Percentiles rank a stretch among this genome's conserved stretches.
Conservation (phyloP, 371 early-diverging fungal species). For the Apophysomyces variabilis region DNA sequence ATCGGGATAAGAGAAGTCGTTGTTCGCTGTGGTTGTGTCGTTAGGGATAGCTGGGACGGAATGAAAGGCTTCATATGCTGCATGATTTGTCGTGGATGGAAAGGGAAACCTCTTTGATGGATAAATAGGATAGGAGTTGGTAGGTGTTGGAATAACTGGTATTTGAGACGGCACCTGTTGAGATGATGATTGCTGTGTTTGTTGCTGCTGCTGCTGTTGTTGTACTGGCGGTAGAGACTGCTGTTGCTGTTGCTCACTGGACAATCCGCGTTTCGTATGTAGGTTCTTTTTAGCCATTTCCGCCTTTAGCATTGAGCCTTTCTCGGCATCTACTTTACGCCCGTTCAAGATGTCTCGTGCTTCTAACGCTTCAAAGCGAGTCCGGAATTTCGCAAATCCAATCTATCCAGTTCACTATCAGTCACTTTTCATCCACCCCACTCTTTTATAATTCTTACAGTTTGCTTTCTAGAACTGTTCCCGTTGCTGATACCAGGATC, state of each 20-base stretch:
- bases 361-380: slow-evolving; percentile 82
- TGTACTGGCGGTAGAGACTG: neutral
- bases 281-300: slow-evolving; percentile 95
- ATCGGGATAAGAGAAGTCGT: slow-evolving; percentile 49
- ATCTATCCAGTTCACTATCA: slow-evolving; percentile 48
- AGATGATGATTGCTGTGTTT: slow-evolving; percentile 2
- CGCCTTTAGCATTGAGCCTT: slow-evolving; percentile 82
- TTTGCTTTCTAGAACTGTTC: slow-evolving; percentile 25
- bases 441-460: slow-evolving; percentile 15
- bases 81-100: slow-evolving; percentile 33
- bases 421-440: neutral
- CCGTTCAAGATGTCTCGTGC: slow-evolving; percentile 86
- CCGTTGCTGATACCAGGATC: slow-evolving; percentile 27
- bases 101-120: slow-evolving; percentile 2
- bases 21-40: slow-evolving; percentile 50
- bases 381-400: slow-evolving; percentile 93
- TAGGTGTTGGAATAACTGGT: slow-evolving; percentile 11
- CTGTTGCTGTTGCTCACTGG: slow-evolving; percentile 14
- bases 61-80: slow-evolving; percentile 61
- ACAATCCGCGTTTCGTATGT: slow-evolving; percentile 63
- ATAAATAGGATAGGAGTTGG: slow-evolving; percentile 16
- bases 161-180: neutral
- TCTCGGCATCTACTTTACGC: slow-evolving; percentile 83
- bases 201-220: slow-evolving; percentile 5
- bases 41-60: slow-evolving; percentile 55